phyloP scores from a whole-genome alignment of 148 eudicot genomes.

The Fagopyrum tataricum region DNA sequence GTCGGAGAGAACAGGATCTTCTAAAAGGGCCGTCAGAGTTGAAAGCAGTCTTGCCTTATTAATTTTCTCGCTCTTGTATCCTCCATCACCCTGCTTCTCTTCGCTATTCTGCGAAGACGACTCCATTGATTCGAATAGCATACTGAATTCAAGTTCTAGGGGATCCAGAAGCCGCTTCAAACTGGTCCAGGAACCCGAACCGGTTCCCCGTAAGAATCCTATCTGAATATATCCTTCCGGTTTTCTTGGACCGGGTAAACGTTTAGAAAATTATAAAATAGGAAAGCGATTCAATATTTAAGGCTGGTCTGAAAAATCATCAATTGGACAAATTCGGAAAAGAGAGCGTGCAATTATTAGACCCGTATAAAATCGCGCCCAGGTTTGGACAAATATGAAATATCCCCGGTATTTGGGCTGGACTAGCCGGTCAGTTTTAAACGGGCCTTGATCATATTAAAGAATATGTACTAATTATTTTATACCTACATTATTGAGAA shows the following conservation, averaged over 20 bases:
- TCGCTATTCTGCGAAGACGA: neutral
- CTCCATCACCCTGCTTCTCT: slow-evolving; percentile 17
- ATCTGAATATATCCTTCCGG: neutral
- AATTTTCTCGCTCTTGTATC: slow-evolving; percentile 41
- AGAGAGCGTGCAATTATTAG: too few species aligned
- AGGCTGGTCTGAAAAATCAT: too few species aligned
- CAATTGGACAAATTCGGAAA: too few species aligned
- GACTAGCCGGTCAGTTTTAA: too few species aligned
- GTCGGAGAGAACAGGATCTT: slow-evolving; percentile 73
- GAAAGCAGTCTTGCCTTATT: slow-evolving; percentile 67
- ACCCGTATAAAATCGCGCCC: too few species aligned
- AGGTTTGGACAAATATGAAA: too few species aligned
- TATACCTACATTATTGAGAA: too few species aligned
- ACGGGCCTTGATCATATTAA: too few species aligned
- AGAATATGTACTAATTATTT: too few species aligned
- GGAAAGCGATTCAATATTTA: too few species aligned
- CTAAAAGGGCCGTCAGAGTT: slow-evolving; percentile 54
- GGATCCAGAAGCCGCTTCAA: neutral
- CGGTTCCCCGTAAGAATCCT: neutral
- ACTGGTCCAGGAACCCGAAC: neutral
- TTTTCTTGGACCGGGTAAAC: neutral
- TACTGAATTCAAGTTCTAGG: neutral
- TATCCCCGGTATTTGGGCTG: too few species aligned
- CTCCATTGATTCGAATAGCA: slow-evolving; percentile 16
- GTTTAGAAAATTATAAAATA: neutral